These are phyloP conservation scores for Mortierella sp. DNA, from an alignment of 371 early-diverging fungal genomes.

Conservation along the genomic window DNA sequence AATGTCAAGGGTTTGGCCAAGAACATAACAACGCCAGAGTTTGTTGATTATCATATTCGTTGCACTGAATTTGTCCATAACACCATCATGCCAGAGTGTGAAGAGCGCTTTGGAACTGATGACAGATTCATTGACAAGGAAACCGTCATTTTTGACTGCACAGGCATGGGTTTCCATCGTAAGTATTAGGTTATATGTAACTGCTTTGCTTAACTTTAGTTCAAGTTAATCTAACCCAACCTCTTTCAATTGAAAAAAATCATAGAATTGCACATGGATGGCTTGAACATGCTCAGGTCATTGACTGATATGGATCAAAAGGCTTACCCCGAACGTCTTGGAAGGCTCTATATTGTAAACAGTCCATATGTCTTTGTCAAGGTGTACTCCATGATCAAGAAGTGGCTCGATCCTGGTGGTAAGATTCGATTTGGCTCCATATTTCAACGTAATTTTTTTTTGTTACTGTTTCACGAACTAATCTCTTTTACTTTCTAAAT, in stretches of 20 bases:
- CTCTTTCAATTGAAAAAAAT: background rate
- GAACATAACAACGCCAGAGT: conserved; percentile 71
- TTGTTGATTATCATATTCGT: conserved; percentile 79
- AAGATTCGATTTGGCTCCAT: background rate
- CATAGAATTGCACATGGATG: conserved; percentile 82
- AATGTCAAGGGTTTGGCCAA: conserved; percentile 80
- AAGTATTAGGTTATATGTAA: conserved; percentile 37
- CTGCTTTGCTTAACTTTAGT: too few species aligned
- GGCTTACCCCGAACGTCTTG: conserved; percentile 87
- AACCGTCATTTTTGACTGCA: conserved; percentile 88
- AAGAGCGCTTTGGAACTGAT: conserved; percentile 67
- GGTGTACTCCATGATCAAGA: conserved; percentile 85
- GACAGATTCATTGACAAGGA: conserved; percentile 76
- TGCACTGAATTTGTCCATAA: conserved; percentile 83
- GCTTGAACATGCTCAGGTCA: conserved; percentile 77
- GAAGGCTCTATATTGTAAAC: conserved; percentile 85
- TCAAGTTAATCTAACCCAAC: too few species aligned
- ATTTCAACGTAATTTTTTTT: too few species aligned
- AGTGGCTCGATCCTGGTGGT: conserved; percentile 85
- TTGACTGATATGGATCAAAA: conserved; percentile 85
- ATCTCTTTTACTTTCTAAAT: background rate
- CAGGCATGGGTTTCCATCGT: conserved; percentile 82
- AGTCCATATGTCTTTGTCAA: conserved; percentile 85
- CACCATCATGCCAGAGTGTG: conserved; percentile 80
- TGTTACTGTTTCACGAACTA: too few species aligned